A percentile compares a stretch with the other conserved stretches of the same genome.
Conservation (phyloP, 768 basidiomycete species). For the Trichaptum fuscoviolaceum region DNA sequence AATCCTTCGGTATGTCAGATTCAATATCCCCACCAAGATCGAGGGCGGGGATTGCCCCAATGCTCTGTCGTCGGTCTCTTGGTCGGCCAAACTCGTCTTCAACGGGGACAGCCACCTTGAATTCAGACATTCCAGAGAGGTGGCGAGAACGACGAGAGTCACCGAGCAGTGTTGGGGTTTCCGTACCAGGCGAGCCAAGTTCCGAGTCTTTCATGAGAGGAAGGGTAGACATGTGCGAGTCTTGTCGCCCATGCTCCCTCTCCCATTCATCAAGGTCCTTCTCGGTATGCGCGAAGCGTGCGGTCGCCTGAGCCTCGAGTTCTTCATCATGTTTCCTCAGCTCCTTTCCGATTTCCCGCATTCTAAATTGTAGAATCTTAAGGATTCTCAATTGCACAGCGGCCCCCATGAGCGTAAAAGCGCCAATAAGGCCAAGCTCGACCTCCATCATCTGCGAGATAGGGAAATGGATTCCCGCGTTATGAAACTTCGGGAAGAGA, state of each 20-base stretch:
- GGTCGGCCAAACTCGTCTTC: slow-evolving; percentile 56
- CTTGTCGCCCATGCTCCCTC: slow-evolving; percentile 65
- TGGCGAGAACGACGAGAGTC: slow-evolving; percentile 50
- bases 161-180: slow-evolving; percentile 43
- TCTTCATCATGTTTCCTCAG: slow-evolving; percentile 67
- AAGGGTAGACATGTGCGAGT: slow-evolving; percentile 57
- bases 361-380: slow-evolving; percentile 69
- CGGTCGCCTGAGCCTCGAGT: slow-evolving; percentile 70
- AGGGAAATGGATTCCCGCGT: slow-evolving; percentile 68
- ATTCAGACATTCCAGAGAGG: slow-evolving; percentile 68
- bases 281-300: slow-evolving; percentile 56
- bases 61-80: slow-evolving; percentile 38
- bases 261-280: slow-evolving; percentile 85
- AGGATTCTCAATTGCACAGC: slow-evolving; percentile 89
- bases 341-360: slow-evolving; percentile 75
- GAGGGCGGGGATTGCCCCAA: slow-evolving; percentile 58
- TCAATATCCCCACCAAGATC: slow-evolving; percentile 74
- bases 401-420: slow-evolving; percentile 78
- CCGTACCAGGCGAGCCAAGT: slow-evolving; percentile 36
- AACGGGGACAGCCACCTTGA: slow-evolving; percentile 55
- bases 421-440: slow-evolving; percentile 83
- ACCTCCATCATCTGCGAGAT: slow-evolving; percentile 90
- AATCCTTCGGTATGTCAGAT: slow-evolving; percentile 66
- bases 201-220: slow-evolving; percentile 59
- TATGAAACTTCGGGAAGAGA: slow-evolving; percentile 73